Evolutionary conservation across 768 basidiomycete genomes (phyloP).

Genomic region (Roridomyces roridus): DNA sequence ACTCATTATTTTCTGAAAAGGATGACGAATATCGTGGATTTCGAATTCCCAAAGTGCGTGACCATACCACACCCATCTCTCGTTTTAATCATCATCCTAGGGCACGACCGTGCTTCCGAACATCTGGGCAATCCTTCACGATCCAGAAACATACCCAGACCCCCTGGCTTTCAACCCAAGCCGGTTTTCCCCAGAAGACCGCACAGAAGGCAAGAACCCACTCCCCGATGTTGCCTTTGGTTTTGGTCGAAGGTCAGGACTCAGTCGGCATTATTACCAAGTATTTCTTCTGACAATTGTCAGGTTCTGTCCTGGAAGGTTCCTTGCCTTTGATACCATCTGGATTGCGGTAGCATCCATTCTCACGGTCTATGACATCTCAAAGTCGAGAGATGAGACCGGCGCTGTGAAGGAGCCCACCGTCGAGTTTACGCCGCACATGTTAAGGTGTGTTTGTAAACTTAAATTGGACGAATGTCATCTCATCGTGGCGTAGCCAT

Average conservation of each 20-base stretch:
- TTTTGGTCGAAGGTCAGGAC: constrained; percentile 49
- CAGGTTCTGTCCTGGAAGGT: constrained; percentile 53
- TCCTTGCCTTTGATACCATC: constrained; percentile 48
- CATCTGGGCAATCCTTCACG: constrained; percentile 50
- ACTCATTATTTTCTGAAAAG: constrained; percentile 15
- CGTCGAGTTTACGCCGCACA: constrained; percentile 39
- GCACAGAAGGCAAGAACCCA: constrained; percentile 36
- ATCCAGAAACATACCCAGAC: constrained; percentile 43
- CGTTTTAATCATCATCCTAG: neutral
- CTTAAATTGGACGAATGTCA: too few species aligned
- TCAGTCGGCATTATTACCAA: constrained; percentile 28
- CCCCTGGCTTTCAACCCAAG: constrained; percentile 46
- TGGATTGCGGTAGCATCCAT: constrained; percentile 50
- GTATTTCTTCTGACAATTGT: neutral
- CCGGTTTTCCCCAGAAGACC: constrained; percentile 39
- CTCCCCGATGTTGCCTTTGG: constrained; percentile 46
- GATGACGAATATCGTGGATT: constrained; percentile 48
- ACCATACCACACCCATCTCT: too few species aligned
- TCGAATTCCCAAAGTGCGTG: constrained; percentile 42
- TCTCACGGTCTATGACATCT: constrained; percentile 45
- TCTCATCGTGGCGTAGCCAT: too few species aligned
- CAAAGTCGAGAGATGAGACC: constrained; percentile 41
- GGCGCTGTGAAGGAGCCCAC: constrained; percentile 40
- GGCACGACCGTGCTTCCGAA: constrained; percentile 39
- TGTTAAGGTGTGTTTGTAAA: constrained; percentile 46